Base-by-base conservation (phyloP, 116 monocot genomes). In the Iris pallida region DNA sequence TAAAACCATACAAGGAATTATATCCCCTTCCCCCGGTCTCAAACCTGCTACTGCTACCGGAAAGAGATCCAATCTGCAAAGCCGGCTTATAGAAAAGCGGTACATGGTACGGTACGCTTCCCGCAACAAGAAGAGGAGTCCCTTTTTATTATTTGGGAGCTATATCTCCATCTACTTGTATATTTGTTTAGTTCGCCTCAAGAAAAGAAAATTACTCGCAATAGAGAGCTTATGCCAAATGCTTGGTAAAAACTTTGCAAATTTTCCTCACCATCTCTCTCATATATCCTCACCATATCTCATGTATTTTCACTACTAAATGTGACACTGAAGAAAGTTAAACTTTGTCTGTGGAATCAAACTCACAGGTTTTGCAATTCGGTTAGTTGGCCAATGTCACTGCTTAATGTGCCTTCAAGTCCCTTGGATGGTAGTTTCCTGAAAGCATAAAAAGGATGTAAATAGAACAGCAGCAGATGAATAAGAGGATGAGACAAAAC, bases 401-500 rank as follows among this genome's bases (percentile, higher is more conserved):
- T 76, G 42, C 75, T 85, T 16, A 93, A 57, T 18, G 70, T 75
- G 7, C 93, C 93, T 74, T 82, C 74, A 45, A 93, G 52, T 20
- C 82, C 76, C 82, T 87, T 84, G 30, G 68, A 76, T 5, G 86
- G 72, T 41, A 93, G 48, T 76, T 59, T 82, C 76, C 93, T 93
- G 86, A 72, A 73, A 20, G 71, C 49, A 47, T 16, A 53, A 43
- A n/a, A 62, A 7, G 3, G 13, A 9, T 53, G n/a, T 42, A 42
- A 67, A 66, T 11, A 54, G 54, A 43, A 10, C 42, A 42, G 10
- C 53, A 49, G 1, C 41, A 15, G 14, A 40, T 20, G 2, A 0
- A 2, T 6, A 6, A 15, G 1, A 6, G 7, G 3, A 57, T 14
- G 9, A 45, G 17, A 4, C 12, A 11, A 15, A 17, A 13, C 4